Percentiles rank a stretch among this genome's conserved stretches.
Conservation (phyloP, 129 eudicot species). For the Glebionis coronaria region DNA sequence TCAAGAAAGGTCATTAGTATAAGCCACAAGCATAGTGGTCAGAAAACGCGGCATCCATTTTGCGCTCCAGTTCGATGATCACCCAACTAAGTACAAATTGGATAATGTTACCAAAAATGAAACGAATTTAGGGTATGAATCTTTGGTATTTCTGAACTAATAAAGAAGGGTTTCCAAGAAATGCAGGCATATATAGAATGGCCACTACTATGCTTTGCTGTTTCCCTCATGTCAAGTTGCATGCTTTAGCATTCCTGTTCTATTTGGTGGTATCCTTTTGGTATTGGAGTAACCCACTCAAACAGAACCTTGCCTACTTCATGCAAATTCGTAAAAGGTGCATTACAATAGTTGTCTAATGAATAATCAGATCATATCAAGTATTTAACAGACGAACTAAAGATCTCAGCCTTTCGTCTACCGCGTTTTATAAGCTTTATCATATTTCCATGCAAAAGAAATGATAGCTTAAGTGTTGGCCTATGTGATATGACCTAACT, state of each 20-base stretch:
- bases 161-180: conserved; percentile 26
- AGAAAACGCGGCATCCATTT: neutral
- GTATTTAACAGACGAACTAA: neutral
- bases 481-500: too few species aligned
- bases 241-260: conserved; percentile 26
- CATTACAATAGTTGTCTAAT: neutral
- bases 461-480: too few species aligned
- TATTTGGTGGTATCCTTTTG: conserved; percentile 28
- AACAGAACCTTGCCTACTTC: conserved; percentile 20
- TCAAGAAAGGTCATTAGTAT: conserved; percentile 13
- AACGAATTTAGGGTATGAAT: conserved; percentile 16
- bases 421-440: too few species aligned
- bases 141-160: conserved; percentile 29
- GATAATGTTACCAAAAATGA: conserved; percentile 20
- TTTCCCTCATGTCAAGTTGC: conserved; percentile 31
- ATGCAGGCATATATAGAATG: conserved; percentile 15
- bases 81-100: conserved; percentile 14
- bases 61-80: conserved; percentile 18
- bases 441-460: too few species aligned
- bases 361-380: conserved; percentile 9
- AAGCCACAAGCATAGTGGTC: conserved; percentile 1
- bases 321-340: conserved; percentile 11
- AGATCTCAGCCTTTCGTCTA: too few species aligned
- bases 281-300: conserved; percentile 26
- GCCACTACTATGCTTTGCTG: conserved; percentile 32